Evolutionary conservation across 2,329 filamentous ascomycete genomes (phyloP).

Genomic region (Pseudocercospora cruenta): DNA sequence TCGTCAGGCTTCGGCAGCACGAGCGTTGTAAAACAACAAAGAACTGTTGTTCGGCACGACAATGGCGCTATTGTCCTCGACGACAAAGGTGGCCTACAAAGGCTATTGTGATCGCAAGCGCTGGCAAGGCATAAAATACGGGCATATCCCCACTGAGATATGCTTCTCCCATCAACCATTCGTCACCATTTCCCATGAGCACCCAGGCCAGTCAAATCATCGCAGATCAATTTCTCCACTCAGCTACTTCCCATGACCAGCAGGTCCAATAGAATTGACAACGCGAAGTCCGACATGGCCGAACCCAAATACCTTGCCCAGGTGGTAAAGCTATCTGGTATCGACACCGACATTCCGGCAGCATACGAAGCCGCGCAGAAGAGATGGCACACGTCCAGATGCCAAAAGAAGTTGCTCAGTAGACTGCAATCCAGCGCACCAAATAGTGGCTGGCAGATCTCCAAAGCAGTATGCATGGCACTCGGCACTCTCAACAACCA

Average conservation of each 20-base stretch:
- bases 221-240: not conserved
- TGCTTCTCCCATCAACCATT: not conserved
- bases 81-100: not conserved
- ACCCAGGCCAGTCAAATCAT: not conserved
- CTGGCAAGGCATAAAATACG: not conserved
- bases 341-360: not conserved
- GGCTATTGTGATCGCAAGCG: not conserved
- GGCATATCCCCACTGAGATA: not conserved
- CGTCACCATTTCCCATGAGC: not conserved
- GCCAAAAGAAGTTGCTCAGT: not conserved
- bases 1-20: too few species aligned
- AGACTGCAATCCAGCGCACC: not conserved
- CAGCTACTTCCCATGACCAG: not conserved
- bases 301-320: not conserved
- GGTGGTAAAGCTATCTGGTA: not conserved
- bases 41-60: too few species aligned
- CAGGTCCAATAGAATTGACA: not conserved
- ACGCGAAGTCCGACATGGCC: not conserved
- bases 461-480: not conserved
- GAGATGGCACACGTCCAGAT: not conserved
- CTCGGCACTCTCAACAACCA: not conserved
- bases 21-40: too few species aligned
- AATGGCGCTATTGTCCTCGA: too few species aligned
- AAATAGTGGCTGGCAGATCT: not conserved
- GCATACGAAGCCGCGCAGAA: not conserved